Percentiles rank a stretch among this genome's conserved stretches.
Evolutionary conservation across 805 yeast genomes (phyloP).

Genomic region (Starmerella vaccinii): DNA sequence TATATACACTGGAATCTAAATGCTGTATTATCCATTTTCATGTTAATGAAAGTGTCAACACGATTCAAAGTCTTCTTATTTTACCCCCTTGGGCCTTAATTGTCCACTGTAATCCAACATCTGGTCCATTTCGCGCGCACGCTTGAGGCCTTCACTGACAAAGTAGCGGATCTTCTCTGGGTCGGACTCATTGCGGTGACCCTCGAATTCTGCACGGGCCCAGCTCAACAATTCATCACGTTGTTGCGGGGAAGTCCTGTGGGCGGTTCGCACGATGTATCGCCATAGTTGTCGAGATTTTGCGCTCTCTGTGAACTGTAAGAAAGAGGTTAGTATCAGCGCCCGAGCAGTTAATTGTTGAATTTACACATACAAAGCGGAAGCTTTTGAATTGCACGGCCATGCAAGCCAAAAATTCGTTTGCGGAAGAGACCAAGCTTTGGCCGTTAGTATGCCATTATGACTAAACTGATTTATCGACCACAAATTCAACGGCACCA

Average conservation of each 20-base stretch:
- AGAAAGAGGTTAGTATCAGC: conserved; percentile 10
- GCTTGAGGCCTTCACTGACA: conserved; percentile 30
- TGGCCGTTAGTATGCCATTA: no score
- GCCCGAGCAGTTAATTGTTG: neutral
- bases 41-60: neutral
- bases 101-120: conserved; percentile 14
- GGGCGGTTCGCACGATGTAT: conserved; percentile 28
- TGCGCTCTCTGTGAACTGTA: conserved; percentile 31
- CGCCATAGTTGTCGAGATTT: conserved; percentile 31
- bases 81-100: neutral
- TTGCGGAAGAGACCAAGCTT: no score
- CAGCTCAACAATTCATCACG: conserved; percentile 28
- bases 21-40: no score
- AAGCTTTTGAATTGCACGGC: conserved; percentile 20
- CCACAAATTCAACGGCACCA: no score
- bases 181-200: conserved; percentile 27
- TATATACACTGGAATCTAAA: neutral
- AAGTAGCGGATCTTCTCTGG: conserved; percentile 28
- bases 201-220: conserved; percentile 31
- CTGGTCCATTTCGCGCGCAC: conserved; percentile 28
- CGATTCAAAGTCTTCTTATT: neutral
- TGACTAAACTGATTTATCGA: no score
- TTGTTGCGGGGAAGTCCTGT: conserved; percentile 23
- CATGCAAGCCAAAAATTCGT: neutral
- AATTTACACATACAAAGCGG: conserved; percentile 19